These are phyloP conservation scores for Talaromyces sp. DNA, from an alignment of 2,329 filamentous ascomycete species.

Conservation along the genomic window DNA sequence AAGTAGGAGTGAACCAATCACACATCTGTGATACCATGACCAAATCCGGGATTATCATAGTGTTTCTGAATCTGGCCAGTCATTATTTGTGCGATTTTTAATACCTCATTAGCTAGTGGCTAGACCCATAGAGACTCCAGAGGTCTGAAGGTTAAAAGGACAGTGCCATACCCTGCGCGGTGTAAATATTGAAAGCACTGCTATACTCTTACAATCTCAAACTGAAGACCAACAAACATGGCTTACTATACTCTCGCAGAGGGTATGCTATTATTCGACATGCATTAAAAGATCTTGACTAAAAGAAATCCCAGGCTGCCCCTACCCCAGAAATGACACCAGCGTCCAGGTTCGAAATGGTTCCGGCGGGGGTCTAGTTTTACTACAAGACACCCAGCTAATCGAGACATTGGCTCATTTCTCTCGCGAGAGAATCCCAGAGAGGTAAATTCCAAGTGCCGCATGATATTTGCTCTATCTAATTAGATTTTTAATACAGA, in stretches of 20 bases:
- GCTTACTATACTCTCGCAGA: constrained; percentile 22
- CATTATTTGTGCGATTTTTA: not conserved
- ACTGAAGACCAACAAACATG: not conserved
- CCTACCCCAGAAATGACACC: constrained; percentile 18
- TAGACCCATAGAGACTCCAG: not conserved
- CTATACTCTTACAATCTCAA: not conserved
- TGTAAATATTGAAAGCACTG: not conserved
- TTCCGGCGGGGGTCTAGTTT: constrained; percentile 34
- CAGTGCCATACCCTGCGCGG: not conserved
- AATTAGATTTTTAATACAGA: constrained; percentile 13
- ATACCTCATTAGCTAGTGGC: not conserved
- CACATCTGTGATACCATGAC: not conserved
- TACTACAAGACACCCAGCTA: constrained; percentile 56
- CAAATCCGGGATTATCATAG: not conserved
- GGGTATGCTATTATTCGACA: constrained; percentile 14
- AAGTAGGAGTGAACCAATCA: not conserved
- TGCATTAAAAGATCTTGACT: not conserved
- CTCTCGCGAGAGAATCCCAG: constrained; percentile 57
- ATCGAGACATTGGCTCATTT: constrained; percentile 59
- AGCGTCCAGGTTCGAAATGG: constrained; percentile 20
- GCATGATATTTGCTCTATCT: not conserved
- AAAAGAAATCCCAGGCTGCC: constrained; percentile 18
- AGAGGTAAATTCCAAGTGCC: constrained; percentile 32
- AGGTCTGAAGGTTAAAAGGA: not conserved
- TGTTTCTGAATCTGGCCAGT: not conserved